A percentile compares a stretch with the other conserved stretches of the same genome.
phyloP scores from a whole-genome alignment of 164 flowering plant genomes.

The Magnolia kwangsiensis region DNA sequence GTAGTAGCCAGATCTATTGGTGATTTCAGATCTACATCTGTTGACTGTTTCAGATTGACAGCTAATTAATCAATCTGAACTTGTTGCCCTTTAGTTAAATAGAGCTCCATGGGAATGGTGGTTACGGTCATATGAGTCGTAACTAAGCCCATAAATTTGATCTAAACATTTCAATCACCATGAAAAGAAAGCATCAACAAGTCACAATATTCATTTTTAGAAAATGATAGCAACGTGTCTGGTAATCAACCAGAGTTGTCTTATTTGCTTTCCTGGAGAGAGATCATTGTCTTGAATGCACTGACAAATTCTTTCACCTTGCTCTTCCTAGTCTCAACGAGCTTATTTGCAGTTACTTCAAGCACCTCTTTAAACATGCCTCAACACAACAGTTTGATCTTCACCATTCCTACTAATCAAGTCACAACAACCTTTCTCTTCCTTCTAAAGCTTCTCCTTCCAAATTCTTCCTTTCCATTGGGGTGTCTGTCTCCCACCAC shows the following conservation, averaged over 20 bases:
- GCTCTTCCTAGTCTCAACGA: slow-evolving; percentile 74
- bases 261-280: slow-evolving; percentile 65
- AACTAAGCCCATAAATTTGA: neutral
- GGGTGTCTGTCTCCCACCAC: slow-evolving; percentile 14
- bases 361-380: slow-evolving; percentile 67
- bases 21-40: too few species aligned
- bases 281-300: slow-evolving; percentile 88
- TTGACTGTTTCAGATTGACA: too few species aligned
- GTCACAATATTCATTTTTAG: neutral
- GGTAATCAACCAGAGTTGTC: slow-evolving; percentile 25
- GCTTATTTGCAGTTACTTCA: slow-evolving; percentile 86
- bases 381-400: slow-evolving; percentile 46
- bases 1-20: too few species aligned
- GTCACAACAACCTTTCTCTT: slow-evolving; percentile 26
- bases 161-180: slow-evolving; percentile 3
- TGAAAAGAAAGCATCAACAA: neutral
- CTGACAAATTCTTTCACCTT: slow-evolving; percentile 93
- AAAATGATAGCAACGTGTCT: neutral
- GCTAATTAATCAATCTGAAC: too few species aligned
- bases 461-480: slow-evolving; percentile 4
- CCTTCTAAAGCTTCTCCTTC: slow-evolving; percentile 16
- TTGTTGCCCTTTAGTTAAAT: too few species aligned
- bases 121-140: too few species aligned
- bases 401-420: slow-evolving; percentile 17
- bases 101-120: too few species aligned